Evolutionary conservation across 768 basidiomycete genomes (phyloP).

Genomic region (Peribolospora kevripleyi): DNA sequence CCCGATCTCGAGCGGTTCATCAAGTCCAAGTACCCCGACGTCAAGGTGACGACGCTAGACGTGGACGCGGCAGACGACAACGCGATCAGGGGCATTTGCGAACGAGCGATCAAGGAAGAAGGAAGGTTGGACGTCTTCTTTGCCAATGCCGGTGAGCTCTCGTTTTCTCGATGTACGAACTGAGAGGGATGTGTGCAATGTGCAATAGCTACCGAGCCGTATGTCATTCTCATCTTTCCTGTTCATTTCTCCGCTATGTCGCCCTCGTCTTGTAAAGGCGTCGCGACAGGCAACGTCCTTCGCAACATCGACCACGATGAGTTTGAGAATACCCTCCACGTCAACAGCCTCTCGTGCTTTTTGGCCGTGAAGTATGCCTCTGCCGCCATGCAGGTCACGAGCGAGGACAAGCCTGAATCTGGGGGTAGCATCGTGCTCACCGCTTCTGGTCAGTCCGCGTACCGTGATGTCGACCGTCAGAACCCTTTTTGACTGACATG

Average conservation of each 20-base stretch:
- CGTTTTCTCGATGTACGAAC: background rate
- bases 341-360: conserved; percentile 58
- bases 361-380: conserved; percentile 71
- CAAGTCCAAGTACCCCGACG: conserved; percentile 40
- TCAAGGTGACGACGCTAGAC: conserved; percentile 55
- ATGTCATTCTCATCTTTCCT: too few relatives aligned
- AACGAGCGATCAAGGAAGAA: conserved; percentile 50
- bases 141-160: conserved; percentile 36
- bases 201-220: too few relatives aligned
- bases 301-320: conserved; percentile 34
- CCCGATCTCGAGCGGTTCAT: conserved; percentile 47
- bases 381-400: conserved; percentile 46
- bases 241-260: too few relatives aligned
- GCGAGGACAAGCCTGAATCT: conserved; percentile 41
- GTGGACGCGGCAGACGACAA: conserved; percentile 64
- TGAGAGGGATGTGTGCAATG: too few relatives aligned
- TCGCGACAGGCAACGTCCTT: conserved; percentile 27
- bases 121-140: conserved; percentile 82
- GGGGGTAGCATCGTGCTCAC: conserved; percentile 66
- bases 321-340: conserved; percentile 51
- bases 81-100: conserved; percentile 42
- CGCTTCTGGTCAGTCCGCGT: conserved; percentile 39
- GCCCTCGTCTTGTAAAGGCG: too few relatives aligned
- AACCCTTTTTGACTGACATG: background rate
- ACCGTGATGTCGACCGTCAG: background rate